phyloP scores from a whole-genome alignment of 768 basidiomycete species.

The Russula griseocarnosa region DNA sequence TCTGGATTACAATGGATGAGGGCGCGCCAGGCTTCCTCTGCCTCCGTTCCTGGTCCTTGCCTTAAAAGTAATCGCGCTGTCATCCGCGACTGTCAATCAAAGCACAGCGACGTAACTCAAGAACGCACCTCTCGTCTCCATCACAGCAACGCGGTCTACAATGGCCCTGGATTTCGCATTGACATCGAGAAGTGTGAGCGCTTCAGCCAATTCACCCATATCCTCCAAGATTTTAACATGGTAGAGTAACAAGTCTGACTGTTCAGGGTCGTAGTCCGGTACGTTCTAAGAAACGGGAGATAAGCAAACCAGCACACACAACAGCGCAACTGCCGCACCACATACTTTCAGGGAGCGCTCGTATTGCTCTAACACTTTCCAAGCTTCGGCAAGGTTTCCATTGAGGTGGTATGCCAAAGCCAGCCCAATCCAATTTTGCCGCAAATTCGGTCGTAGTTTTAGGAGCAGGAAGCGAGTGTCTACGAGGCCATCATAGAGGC shows the following conservation, averaged over 20 bases:
- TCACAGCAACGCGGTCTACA: conserved; percentile 65
- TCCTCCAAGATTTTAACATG: conserved; percentile 73
- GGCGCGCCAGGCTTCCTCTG: conserved; percentile 74
- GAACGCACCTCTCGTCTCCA: conserved; percentile 59
- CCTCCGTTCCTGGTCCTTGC: conserved; percentile 56
- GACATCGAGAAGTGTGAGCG: conserved; percentile 58
- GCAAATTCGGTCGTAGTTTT: conserved; percentile 71
- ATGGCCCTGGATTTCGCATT: conserved; percentile 61
- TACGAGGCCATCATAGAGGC: conserved; percentile 71
- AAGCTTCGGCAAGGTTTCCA: conserved; percentile 66
- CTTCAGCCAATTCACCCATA: conserved; percentile 55
- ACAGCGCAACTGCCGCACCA: conserved; percentile 8
- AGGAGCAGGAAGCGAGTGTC: conserved; percentile 82
- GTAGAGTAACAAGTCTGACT: conserved; percentile 78
- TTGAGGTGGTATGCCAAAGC: conserved; percentile 87
- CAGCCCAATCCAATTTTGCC: conserved; percentile 85
- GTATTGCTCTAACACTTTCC: conserved; percentile 69
- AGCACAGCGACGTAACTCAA: not conserved
- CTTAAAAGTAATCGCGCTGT: conserved; percentile 77
- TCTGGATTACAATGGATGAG: conserved; percentile 87
- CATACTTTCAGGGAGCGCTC: conserved; percentile 65
- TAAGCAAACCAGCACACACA: not conserved
- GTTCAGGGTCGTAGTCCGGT: conserved; percentile 73
- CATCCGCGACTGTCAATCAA: not conserved
- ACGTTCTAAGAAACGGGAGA: conserved; percentile 51